Percentiles rank a stretch among this genome's conserved stretches.
phyloP scores from a whole-genome alignment of 192 early-diverging fungal genomes.

The Borealophlyctis nickersoniae region DNA sequence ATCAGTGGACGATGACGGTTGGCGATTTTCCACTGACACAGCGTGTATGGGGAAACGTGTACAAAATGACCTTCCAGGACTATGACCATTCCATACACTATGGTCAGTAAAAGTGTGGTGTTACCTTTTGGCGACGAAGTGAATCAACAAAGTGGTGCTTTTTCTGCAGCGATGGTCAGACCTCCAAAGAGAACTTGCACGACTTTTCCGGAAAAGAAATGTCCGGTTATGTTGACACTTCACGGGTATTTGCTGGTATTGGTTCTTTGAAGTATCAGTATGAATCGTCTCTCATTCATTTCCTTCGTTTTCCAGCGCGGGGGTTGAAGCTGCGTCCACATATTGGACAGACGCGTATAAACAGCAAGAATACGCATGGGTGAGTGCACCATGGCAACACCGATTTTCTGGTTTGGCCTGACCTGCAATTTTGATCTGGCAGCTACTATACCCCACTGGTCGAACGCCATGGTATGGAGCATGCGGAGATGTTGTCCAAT shows the following conservation, averaged over 20 bases:
- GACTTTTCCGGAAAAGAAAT: conserved; percentile 21
- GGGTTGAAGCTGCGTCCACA: conserved; percentile 53
- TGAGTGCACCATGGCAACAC: conserved; percentile 31
- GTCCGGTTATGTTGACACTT: conserved; percentile 64
- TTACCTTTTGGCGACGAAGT: not conserved
- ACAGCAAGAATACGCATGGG: conserved; percentile 63
- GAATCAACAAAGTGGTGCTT: too few relatives aligned
- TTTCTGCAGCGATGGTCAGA: conserved; percentile 33
- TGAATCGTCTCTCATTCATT: too few relatives aligned
- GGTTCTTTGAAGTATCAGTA: not conserved
- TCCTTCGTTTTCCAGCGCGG: conserved; percentile 39
- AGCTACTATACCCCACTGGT: conserved; percentile 69
- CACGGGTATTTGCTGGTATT: too few relatives aligned
- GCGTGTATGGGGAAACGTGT: conserved; percentile 47
- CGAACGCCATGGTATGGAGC: conserved; percentile 69
- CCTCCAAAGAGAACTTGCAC: conserved; percentile 40
- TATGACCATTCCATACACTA: conserved; percentile 68
- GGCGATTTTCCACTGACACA: conserved; percentile 21
- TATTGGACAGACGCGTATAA: conserved; percentile 64
- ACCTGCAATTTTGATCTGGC: not conserved
- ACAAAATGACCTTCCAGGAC: conserved; percentile 68
- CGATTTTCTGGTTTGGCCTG: conserved; percentile 11
- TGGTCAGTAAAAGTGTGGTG: conserved; percentile 40
- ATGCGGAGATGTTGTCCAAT: too few relatives aligned
- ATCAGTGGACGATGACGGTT: conserved; percentile 25